These are phyloP conservation scores for Triticum dicoccoides DNA, from an alignment of 176 grass and related monocot species.

Conservation along the genomic window DNA sequence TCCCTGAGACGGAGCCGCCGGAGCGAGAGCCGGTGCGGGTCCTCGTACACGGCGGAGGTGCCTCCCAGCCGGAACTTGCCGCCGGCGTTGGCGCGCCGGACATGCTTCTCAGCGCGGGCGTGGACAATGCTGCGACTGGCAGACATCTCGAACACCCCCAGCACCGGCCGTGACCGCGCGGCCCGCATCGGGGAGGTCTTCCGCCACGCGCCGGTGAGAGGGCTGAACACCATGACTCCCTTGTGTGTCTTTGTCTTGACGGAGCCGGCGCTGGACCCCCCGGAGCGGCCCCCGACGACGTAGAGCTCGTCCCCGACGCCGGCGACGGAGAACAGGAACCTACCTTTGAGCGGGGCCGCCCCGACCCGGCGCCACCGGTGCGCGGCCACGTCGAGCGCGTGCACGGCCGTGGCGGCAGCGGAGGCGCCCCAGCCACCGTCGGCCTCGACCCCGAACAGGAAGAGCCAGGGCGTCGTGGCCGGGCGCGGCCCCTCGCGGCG, in stretches of 20 bases:
- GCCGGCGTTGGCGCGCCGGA: neutral
- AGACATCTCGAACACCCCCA: slow-evolving; percentile 74
- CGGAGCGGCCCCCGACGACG: slow-evolving; percentile 66
- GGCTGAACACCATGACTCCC: slow-evolving; percentile 65
- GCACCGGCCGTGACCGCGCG: slow-evolving; percentile 56
- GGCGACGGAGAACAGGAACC: slow-evolving; percentile 66
- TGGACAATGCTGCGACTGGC: slow-evolving; percentile 46
- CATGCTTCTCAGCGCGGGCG: slow-evolving; percentile 9
- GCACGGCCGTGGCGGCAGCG: slow-evolving; percentile 30
- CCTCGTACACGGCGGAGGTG: slow-evolving; percentile 72
- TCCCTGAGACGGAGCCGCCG: slow-evolving; percentile 58
- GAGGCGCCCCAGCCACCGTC: slow-evolving; percentile 44
- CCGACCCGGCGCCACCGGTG: slow-evolving; percentile 55
- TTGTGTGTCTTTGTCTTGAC: slow-evolving; percentile 71
- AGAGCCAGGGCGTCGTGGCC: slow-evolving; percentile 53
- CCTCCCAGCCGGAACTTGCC: slow-evolving; percentile 47
- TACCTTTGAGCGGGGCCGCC: slow-evolving; percentile 36
- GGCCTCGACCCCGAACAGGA: slow-evolving; percentile 62
- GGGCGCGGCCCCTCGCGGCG: slow-evolving; percentile 24
- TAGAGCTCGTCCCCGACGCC: slow-evolving; percentile 61
- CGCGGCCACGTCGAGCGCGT: slow-evolving; percentile 68
- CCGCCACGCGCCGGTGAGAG: slow-evolving; percentile 54
- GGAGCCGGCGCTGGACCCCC: slow-evolving; percentile 9
- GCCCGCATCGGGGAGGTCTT: slow-evolving; percentile 71
- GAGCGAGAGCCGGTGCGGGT: slow-evolving; percentile 64